A percentile compares a stretch with the other conserved stretches of the same genome.
Evolutionary conservation across 495 filamentous ascomycete genomes (phyloP).

Genomic region (Annulohypoxylon nitens): DNA sequence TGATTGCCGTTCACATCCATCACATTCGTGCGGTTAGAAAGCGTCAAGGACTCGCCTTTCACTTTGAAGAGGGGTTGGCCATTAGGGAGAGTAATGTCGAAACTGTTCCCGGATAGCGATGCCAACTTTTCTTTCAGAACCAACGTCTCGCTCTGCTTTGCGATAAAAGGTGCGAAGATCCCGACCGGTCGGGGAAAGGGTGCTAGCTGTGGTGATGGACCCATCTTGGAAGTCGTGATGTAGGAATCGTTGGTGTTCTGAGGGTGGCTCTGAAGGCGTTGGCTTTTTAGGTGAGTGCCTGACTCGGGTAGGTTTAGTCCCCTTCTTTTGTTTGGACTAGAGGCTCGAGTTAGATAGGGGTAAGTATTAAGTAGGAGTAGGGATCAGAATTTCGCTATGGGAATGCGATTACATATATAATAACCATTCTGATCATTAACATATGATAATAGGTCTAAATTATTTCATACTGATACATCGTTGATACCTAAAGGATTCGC

Average conservation of each 20-base stretch:
- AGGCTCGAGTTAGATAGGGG: background rate
- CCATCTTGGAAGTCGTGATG: constrained; percentile 5
- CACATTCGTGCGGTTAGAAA: constrained; percentile 61
- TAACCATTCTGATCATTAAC: background rate
- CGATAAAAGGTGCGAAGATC: constrained; percentile 64
- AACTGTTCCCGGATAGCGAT: constrained; percentile 68
- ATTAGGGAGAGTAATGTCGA: constrained; percentile 62
- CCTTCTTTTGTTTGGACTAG: background rate
- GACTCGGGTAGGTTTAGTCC: background rate
- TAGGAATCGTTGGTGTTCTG: background rate
- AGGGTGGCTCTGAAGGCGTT: background rate
- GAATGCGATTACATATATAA: background rate
- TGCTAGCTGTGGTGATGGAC: constrained; percentile 42
- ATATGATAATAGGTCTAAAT: background rate
- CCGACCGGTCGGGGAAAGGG: constrained; percentile 58
- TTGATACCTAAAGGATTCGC: background rate
- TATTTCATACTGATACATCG: background rate
- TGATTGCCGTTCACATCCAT: constrained; percentile 60
- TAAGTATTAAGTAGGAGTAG: background rate
- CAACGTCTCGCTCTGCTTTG: constrained; percentile 61
- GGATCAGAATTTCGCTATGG: background rate
- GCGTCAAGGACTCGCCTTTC: constrained; percentile 59
- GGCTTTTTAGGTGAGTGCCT: background rate
- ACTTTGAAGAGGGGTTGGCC: constrained; percentile 66
- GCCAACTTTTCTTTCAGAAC: constrained; percentile 68